A percentile compares a stretch with the other conserved stretches of the same genome.
Conservation (phyloP, 345 rosid species). For the Sonneratia caseolaris region DNA sequence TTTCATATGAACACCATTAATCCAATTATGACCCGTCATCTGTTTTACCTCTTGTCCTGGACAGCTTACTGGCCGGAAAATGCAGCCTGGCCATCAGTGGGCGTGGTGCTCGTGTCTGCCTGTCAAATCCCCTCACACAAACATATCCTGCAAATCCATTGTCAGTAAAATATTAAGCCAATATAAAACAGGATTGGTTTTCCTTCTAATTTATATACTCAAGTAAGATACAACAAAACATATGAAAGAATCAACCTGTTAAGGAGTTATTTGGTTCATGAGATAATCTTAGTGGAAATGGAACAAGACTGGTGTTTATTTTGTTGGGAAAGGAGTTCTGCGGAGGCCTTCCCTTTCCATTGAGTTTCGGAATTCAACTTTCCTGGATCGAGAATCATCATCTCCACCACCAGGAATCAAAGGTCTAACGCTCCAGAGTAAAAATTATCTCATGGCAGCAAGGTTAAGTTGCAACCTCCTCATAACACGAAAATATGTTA, state of each 20-base stretch:
- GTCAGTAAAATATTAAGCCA: slow-evolving; percentile 7
- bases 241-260: background rate
- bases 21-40: slow-evolving; percentile 1
- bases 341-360: too few relatives aligned
- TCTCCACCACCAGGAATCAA: too few relatives aligned
- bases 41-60: slow-evolving; percentile 14
- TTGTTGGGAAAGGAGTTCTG: too few relatives aligned
- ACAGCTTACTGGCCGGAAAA: slow-evolving; percentile 63
- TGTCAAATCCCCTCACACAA: slow-evolving; percentile 87
- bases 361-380: too few relatives aligned
- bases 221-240: background rate
- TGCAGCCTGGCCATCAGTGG: slow-evolving; percentile 82
- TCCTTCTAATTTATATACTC: background rate
- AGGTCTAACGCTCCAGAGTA: too few relatives aligned
- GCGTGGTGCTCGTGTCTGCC: slow-evolving; percentile 50
- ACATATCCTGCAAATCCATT: slow-evolving; percentile 57
- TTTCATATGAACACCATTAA: background rate
- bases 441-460: too few relatives aligned
- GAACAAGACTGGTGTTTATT: too few relatives aligned
- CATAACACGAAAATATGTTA: too few relatives aligned
- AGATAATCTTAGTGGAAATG: too few relatives aligned
- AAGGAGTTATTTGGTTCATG: background rate
- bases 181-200: background rate
- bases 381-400: too few relatives aligned
- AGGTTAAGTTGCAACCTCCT: too few relatives aligned